Evolutionary conservation across 1,139 yeast genomes (phyloP), one percentile per base, ranked within the genome.

Genomic region (Candida glucosophila): DNA sequence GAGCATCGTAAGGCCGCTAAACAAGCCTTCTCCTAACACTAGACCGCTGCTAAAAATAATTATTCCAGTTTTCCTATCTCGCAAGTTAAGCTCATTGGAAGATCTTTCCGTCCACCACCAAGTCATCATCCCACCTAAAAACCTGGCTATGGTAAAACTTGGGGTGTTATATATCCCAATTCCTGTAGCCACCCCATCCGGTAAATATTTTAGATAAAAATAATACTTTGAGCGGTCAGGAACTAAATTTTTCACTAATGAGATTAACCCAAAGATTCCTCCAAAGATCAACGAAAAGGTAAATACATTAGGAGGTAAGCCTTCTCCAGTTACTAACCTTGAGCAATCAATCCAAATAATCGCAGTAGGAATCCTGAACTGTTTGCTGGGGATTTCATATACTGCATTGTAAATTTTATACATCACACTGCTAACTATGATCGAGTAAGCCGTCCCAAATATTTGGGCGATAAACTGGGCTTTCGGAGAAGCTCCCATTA

Each of bases 331-430:
- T 10, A 90, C 95, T 23, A 90, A 62, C 32, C 98, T 60, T 1
- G 96, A 85, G 49, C 97, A 86, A 49, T 90, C 98, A 26, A 90
- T 78, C 98, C 98, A 90, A 12, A 90, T 83, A 4, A 85, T 73
- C 0, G 97, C 96, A 0, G 98, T 90, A 4, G 98, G 98, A 20
- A 90, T 75, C 33, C 96, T 63, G 49, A 83, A 90, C 28, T 74
- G 61, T 12, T 68, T 58, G 27, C 82, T 85, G 0, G 98, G 98
- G 19, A 90, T 83, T 25, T 73, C 73, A 52, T 90, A 90, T 5
- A 86, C 85, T 4, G 65, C 40, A 43, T 82, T 81, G 65, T 90
- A 90, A 12, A 83, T 69, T 31, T 73, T 67, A 63, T 90, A 90
- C 71, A 90, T 83, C 22, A 81, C 44, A 5, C 94, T 70, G 28